Base-by-base conservation (phyloP, 805 yeast genomes). In the Danielia reshetovae region DNA sequence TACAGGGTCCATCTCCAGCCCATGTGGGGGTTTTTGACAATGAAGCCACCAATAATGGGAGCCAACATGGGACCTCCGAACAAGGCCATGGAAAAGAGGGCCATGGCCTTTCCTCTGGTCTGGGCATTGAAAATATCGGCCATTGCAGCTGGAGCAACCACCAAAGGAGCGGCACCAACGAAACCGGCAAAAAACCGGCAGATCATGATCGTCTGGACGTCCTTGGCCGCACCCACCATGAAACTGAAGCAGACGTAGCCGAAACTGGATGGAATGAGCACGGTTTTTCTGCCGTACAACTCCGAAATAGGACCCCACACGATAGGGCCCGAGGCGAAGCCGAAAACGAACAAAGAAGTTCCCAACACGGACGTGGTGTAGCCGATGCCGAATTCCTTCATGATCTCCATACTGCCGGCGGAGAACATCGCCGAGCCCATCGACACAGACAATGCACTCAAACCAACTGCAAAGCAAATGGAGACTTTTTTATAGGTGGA, bases 271-370 rank as follows among this genome's bases (percentile, higher is more conserved):
- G 77, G 42, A 2, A 82, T 44, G 35, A 84, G 49, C 11, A 85
- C 79, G 12, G 72, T 58, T 55, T 75, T 74, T 58, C 95, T 74
- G 35, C 94, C 93, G 46, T 70, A 80, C 24, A 81, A 51, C 56
- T 84, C 95, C n/a, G 90, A 81, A 24, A 84, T 55, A 4, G 95
- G 96, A 17, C 93, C 96, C 87, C 93, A 89, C 24, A 86, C 51
- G 32, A 89, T 68, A 3, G 97, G 97, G 13, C 97, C 96, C 1
- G 86, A 73, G 1, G 96, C 97, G 60, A 88, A 90, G 8, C 97
- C 97, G 27, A 87, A 59, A n/a, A 89, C 96, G 50, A 77, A 89
- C 17, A 88, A 67, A 0, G 96, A 79, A 7, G 87, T 72, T 37
- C 86, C 84, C 30, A 90, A 68, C 15, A 85, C 73, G 10, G 83